Evolutionary conservation across 2,329 filamentous ascomycete genomes (phyloP).

Genomic region (Sphaceloma murrayae): DNA sequence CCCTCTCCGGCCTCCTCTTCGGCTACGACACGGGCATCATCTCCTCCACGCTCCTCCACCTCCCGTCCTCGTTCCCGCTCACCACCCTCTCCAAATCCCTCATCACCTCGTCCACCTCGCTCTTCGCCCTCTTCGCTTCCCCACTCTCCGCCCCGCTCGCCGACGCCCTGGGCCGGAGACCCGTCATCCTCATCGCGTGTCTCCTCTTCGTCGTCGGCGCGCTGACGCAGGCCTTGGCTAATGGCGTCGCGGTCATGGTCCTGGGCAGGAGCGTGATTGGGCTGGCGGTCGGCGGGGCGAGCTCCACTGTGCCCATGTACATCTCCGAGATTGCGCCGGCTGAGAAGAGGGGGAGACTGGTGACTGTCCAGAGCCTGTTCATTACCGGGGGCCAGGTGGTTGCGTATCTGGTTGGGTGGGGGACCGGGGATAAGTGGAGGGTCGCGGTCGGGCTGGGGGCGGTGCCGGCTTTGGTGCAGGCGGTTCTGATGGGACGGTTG

Average conservation of each 20-base stretch:
- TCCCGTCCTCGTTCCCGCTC: slow-evolving; percentile 36
- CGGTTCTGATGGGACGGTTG: slow-evolving; percentile 58
- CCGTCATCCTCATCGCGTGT: slow-evolving; percentile 47
- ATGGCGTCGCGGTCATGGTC: slow-evolving; percentile 53
- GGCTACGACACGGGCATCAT: slow-evolving; percentile 57
- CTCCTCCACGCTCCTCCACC: slow-evolving; percentile 49
- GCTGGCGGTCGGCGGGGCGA: slow-evolving; percentile 63
- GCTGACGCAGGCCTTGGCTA: slow-evolving; percentile 51
- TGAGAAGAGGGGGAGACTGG: slow-evolving; percentile 60
- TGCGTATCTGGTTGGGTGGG: slow-evolving; percentile 77
- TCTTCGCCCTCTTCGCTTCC: slow-evolving; percentile 49
- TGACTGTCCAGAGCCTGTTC: slow-evolving; percentile 73
- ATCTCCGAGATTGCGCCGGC: slow-evolving; percentile 25
- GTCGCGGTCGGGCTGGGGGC: slow-evolving; percentile 88
- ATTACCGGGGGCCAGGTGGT: slow-evolving; percentile 83
- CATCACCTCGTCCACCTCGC: slow-evolving; percentile 49
- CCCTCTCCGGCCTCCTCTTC: slow-evolving; percentile 50
- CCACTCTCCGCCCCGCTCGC: slow-evolving; percentile 46
- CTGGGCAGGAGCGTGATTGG: slow-evolving; percentile 60
- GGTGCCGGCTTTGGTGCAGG: slow-evolving; percentile 63
- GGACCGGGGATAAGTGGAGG: slow-evolving; percentile 60
- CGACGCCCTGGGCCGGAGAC: slow-evolving; percentile 39
- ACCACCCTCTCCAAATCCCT: slow-evolving; percentile 49
- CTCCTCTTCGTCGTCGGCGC: slow-evolving; percentile 60
- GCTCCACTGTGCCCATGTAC: slow-evolving; percentile 68